Percentiles rank a stretch among this genome's conserved stretches.
Conservation (phyloP, 257 asterid genomes). For the Sherardia arvensis region DNA sequence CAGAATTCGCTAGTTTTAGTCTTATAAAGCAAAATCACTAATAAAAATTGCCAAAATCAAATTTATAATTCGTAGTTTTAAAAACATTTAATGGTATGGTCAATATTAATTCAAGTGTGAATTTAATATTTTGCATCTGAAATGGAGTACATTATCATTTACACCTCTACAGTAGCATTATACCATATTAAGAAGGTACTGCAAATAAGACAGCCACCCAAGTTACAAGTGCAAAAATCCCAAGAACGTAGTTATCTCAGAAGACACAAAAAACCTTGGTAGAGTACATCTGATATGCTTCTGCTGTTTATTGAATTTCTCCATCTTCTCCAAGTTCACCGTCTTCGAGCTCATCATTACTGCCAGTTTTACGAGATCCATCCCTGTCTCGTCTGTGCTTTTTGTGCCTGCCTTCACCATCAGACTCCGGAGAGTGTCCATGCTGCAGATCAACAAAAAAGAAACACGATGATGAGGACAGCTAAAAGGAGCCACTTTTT, state of each 20-base stretch:
- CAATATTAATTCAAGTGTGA: too few species aligned
- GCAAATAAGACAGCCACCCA: neutral
- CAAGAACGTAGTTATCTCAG: neutral
- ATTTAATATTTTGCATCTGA: neutral
- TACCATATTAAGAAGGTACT: too few species aligned
- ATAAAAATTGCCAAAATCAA: too few species aligned
- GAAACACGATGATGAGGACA: too few species aligned
- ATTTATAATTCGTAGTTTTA: too few species aligned
- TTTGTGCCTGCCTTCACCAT: slow-evolving; percentile 71
- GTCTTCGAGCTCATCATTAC: slow-evolving; percentile 90
- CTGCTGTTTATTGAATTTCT: slow-evolving; percentile 66
- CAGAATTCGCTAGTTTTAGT: too few species aligned
- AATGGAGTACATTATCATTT: neutral
- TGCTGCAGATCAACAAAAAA: slow-evolving; percentile 36
- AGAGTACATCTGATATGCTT: neutral
- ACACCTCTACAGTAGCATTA: too few species aligned
- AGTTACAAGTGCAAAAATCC: neutral
- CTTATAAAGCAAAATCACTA: too few species aligned
- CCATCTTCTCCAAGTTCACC: slow-evolving; percentile 99
- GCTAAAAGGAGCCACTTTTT: too few species aligned
- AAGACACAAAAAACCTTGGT: neutral
- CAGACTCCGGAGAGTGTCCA: slow-evolving; percentile 85
- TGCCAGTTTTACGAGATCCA: slow-evolving; percentile 51
- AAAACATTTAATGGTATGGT: too few species aligned
- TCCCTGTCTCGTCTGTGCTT: slow-evolving; percentile 67